Conservation (phyloP, 1,139 yeast genomes). For the Protomyces gravidus region DNA sequence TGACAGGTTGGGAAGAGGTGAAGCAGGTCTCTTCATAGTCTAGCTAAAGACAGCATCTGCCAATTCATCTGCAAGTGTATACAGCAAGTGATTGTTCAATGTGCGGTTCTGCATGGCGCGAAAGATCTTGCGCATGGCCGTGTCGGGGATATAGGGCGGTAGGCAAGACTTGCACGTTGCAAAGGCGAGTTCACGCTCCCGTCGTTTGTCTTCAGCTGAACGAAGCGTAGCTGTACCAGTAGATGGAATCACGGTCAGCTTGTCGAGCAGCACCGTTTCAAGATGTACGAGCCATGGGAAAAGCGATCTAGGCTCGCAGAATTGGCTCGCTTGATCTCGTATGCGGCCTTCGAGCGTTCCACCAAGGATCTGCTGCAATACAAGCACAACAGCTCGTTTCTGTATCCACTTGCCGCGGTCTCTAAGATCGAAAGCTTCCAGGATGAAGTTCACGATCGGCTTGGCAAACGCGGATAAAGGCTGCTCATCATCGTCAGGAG, state of each 20-base stretch:
- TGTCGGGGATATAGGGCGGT: constrained; percentile 21
- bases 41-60: constrained; percentile 8
- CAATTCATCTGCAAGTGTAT: constrained; percentile 8
- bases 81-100: constrained; percentile 14
- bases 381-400: constrained; percentile 75
- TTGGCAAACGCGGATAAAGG: constrained; percentile 55
- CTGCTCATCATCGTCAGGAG: constrained; percentile 29
- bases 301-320: background rate
- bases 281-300: background rate
- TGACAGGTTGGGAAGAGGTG: constrained; percentile 95
- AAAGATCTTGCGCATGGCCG: constrained; percentile 11
- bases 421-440: constrained; percentile 64
- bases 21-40: constrained; percentile 80
- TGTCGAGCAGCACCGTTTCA: background rate
- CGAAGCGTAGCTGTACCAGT: background rate
- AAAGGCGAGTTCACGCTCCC: constrained; percentile 13
- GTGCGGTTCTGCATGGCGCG: constrained; percentile 19
- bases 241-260: background rate
- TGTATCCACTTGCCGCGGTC: constrained; percentile 67
- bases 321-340: constrained; percentile 7
- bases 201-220: constrained; percentile 10
- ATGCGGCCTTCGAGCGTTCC: constrained; percentile 62
- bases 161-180: constrained; percentile 16
- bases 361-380: constrained; percentile 80
- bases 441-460: constrained; percentile 74